Evolutionary conservation across 2,329 filamentous ascomycete genomes (phyloP), one percentile per base, ranked within the genome.

Genomic region (Diaporthe vexans): DNA sequence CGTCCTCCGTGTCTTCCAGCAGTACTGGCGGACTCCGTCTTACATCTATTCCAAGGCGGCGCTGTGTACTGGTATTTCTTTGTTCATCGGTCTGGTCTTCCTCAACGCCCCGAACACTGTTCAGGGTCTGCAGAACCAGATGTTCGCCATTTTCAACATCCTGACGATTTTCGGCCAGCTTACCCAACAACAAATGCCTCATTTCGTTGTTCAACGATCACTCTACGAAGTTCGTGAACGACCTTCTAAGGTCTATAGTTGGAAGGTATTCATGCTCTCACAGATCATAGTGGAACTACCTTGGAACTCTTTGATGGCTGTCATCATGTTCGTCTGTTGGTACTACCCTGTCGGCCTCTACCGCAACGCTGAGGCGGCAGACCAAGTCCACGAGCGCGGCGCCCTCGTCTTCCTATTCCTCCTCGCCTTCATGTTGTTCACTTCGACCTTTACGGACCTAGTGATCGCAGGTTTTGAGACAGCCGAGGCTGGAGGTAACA

Each of bases 11-110:
- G 90, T 93, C 17, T 93, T 93, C 82, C 86, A 92, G 77, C 92
- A 94, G 80, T 94, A 93, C 85, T 94, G 92, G 92, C 89, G 93
- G 61, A 93, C 89, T 1, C 92, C 92, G 0, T 86, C 88, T 4
- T 94, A 94, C 83, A 92, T 94, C 79, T 94, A 92, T 83, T 90
- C 91, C 74, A 94, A 94, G 83, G 79, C 86, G 0, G 83, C 86
- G 5, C 88, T 94, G 56, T 91, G 88, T 77, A 82, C 87, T 56
- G 80, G 88, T 56, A 78, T 82, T 29, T 78, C 89, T 9, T 85
- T 94, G 10, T 94, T 93, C 81, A 91, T 93, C 78, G 92, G 91
- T n/a, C 92, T 93, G 79, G 91, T 90, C 24, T 92, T 93, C 81
- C 91, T 88, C 84, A 86, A 88, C 46, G 88, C 90, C 3, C 86